Evolutionary conservation across 2,329 filamentous ascomycete genomes (phyloP).

Genomic region (Coleophoma cylindrospora): DNA sequence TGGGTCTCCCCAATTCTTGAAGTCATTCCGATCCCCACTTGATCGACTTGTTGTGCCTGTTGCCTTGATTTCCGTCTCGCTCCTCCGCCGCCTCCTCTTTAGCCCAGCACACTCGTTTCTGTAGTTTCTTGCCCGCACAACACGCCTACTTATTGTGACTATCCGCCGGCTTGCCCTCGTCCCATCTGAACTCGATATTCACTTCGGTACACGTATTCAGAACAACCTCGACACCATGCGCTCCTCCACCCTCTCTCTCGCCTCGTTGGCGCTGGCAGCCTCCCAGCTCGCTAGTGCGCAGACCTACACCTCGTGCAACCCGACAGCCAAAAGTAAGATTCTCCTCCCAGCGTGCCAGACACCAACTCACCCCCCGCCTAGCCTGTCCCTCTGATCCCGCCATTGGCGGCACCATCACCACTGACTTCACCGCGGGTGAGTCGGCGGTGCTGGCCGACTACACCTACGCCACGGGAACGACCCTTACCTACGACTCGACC

Average conservation of each 20-base stretch:
- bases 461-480: constrained; percentile 44
- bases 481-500: constrained; percentile 29
- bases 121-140: too few relatives aligned
- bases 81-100: too few relatives aligned
- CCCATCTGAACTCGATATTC: too few relatives aligned
- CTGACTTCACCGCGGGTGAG: constrained; percentile 32
- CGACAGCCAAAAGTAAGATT: constrained; percentile 30
- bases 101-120: too few relatives aligned
- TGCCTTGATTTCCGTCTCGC: too few relatives aligned
- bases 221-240: neutral
- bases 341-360: neutral
- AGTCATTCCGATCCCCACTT: too few relatives aligned
- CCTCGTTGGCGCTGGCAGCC: constrained; percentile 7
- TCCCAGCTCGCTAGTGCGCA: constrained; percentile 29
- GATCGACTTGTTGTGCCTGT: too few relatives aligned
- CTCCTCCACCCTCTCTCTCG: neutral
- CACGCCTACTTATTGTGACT: too few relatives aligned
- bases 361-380: constrained; percentile 13
- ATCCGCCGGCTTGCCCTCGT: too few relatives aligned
- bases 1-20: too few relatives aligned
- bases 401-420: constrained; percentile 31
- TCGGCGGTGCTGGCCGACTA: constrained; percentile 43
- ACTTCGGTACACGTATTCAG: too few relatives aligned
- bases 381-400: constrained; percentile 38
- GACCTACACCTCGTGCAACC: constrained; percentile 39